Conservation (phyloP, 2,329 filamentous ascomycete genomes). For the Cercospora janseana region DNA sequence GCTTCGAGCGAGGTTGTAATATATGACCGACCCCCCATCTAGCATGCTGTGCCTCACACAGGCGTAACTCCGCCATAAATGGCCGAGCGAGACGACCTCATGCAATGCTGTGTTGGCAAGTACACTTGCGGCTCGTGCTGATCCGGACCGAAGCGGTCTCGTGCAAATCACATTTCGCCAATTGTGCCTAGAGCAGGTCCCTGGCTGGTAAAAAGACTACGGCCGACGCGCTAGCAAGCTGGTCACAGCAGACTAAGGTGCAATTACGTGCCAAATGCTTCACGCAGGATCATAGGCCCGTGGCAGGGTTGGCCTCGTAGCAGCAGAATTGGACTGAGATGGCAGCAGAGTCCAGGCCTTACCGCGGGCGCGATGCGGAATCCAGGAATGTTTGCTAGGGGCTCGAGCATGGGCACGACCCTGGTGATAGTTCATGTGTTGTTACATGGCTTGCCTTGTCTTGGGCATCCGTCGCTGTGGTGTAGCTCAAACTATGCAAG, state of each 20-base stretch:
- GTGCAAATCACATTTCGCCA: constrained; percentile 4
- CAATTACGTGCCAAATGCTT: constrained; percentile 7
- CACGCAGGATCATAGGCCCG: no score
- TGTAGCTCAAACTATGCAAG: not conserved
- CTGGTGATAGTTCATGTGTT: no score
- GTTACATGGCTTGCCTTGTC: no score
- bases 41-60: not conserved
- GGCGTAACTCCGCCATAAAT: not conserved
- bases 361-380: no score
- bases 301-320: not conserved
- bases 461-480: no score
- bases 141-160: constrained; percentile 5
- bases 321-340: not conserved
- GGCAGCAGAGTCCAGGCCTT: no score
- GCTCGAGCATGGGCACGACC: no score
- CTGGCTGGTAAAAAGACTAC: constrained; percentile 2
- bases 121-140: constrained; percentile 10
- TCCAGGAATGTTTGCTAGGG: no score
- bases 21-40: constrained; percentile 8
- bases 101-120: constrained; percentile 13
- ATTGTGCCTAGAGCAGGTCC: constrained; percentile 2
- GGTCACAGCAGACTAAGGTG: constrained; percentile 10
- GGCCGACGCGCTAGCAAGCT: constrained; percentile 3
- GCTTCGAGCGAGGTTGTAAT: not conserved
- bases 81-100: constrained; percentile 3